Evolutionary conservation across 176 grass and related monocot genomes (phyloP).

Genomic region (Zizania latifolia): DNA sequence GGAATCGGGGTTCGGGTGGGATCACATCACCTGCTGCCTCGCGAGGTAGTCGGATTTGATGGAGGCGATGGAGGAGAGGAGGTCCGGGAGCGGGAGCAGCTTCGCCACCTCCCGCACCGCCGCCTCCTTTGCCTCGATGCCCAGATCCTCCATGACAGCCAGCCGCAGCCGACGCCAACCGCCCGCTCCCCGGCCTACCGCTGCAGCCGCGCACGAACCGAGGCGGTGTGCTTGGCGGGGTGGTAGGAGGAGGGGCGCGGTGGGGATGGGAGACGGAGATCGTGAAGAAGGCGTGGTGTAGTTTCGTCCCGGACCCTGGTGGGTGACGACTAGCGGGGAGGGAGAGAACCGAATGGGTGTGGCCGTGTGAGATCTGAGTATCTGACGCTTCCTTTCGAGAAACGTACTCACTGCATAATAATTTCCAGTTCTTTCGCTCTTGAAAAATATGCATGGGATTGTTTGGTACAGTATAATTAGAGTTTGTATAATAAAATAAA

Average conservation of each 20-base stretch:
- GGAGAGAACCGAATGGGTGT: background rate
- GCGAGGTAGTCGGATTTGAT: slow-evolving; percentile 94
- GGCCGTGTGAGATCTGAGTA: slow-evolving; percentile 14
- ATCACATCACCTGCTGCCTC: slow-evolving; percentile 72
- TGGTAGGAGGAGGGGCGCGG: background rate
- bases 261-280: background rate
- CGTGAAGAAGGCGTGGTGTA: slow-evolving; percentile 1
- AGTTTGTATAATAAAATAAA: too few species aligned
- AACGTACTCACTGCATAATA: background rate
- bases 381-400: background rate
- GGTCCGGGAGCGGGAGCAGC: slow-evolving; percentile 82
- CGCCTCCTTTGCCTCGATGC: slow-evolving; percentile 91
- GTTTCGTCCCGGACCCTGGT: slow-evolving; percentile 6
- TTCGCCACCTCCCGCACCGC: slow-evolving; percentile 98
- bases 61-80: slow-evolving; percentile 80
- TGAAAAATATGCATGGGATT: background rate
- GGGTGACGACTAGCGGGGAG: background rate
- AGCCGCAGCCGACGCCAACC: slow-evolving; percentile 2
- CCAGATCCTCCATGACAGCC: slow-evolving; percentile 86
- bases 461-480: too few species aligned
- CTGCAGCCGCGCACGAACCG: slow-evolving; percentile 17
- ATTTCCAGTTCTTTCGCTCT: background rate
- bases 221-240: background rate
- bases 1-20: slow-evolving; percentile 7
- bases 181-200: background rate